Conservation (phyloP, 2,329 filamentous ascomycete genomes). For the Lomentospora prolificans region DNA sequence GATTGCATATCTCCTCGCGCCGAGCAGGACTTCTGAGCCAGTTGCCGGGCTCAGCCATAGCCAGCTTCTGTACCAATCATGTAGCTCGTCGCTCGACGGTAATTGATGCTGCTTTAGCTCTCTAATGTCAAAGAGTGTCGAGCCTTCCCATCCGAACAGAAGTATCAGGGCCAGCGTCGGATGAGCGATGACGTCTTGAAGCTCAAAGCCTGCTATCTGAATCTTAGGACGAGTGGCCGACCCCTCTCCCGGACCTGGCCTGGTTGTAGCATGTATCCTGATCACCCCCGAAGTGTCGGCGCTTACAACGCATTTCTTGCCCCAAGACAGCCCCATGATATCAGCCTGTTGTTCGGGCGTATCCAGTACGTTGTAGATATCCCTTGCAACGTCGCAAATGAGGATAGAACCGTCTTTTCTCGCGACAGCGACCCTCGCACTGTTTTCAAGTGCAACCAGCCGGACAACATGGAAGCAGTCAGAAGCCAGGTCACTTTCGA, state of each 20-base stretch:
- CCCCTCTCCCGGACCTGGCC: background rate
- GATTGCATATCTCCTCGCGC: background rate
- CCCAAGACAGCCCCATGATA: background rate
- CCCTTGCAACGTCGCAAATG: background rate
- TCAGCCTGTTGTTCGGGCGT: background rate
- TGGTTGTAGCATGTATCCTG: background rate
- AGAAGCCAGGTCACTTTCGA: no score
- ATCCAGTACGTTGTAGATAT: background rate
- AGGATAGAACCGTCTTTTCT: background rate
- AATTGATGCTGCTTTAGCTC: background rate
- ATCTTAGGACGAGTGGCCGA: no score
- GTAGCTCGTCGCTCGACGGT: background rate
- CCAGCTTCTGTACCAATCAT: background rate
- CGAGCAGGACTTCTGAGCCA: background rate
- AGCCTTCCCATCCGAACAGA: background rate
- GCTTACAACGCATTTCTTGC: background rate
- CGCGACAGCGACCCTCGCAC: no score
- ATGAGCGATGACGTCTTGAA: background rate
- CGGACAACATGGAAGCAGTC: no score
- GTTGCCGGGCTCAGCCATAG: background rate
- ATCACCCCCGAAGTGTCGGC: background rate
- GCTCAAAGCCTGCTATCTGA: background rate
- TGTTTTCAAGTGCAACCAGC: no score
- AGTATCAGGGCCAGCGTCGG: background rate
- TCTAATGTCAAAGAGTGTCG: background rate